These are phyloP conservation scores for Neurospora sp. DNA, from an alignment of 2,329 filamentous ascomycete genomes.

Conservation along the genomic window DNA sequence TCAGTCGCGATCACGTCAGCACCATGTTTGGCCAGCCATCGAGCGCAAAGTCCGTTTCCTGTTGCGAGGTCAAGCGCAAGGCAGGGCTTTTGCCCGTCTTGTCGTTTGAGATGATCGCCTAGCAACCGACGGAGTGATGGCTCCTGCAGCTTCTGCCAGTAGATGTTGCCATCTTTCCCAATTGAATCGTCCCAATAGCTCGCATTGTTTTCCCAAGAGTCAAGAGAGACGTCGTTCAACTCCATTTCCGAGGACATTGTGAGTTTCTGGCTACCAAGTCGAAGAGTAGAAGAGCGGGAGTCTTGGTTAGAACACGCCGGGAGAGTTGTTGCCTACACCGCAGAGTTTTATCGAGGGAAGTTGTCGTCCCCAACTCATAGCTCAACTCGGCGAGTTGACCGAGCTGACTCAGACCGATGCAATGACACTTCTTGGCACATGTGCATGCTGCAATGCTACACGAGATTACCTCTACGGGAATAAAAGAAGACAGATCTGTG, in stretches of 20 bases:
- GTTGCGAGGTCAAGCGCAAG: conserved; percentile 37
- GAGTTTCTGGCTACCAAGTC: background rate
- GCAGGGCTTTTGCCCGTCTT: conserved; percentile 10
- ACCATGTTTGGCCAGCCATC: conserved; percentile 29
- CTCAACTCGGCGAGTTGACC: background rate
- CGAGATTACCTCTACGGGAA: background rate
- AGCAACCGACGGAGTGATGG: conserved; percentile 30
- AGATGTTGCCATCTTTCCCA: conserved; percentile 31
- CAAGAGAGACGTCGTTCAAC: conserved; percentile 13
- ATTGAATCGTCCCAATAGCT: conserved; percentile 31
- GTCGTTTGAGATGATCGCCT: conserved; percentile 7
- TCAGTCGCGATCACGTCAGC: conserved; percentile 34
- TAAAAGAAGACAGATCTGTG: background rate
- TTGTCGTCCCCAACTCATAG: background rate
- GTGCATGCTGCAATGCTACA: background rate
- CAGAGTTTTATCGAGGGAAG: background rate
- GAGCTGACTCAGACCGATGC: background rate
- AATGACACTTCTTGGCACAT: background rate
- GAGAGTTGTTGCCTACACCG: background rate
- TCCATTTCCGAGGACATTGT: background rate
- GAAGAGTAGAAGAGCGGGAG: background rate
- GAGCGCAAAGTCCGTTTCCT: conserved; percentile 37
- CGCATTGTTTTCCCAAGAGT: conserved; percentile 32
- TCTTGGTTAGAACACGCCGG: background rate
- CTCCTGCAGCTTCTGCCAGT: conserved; percentile 32